A percentile compares a stretch with the other conserved stretches of the same genome.
Evolutionary conservation across 2,329 filamentous ascomycete species (phyloP).

Genomic region (Hypoxylon sp.): DNA sequence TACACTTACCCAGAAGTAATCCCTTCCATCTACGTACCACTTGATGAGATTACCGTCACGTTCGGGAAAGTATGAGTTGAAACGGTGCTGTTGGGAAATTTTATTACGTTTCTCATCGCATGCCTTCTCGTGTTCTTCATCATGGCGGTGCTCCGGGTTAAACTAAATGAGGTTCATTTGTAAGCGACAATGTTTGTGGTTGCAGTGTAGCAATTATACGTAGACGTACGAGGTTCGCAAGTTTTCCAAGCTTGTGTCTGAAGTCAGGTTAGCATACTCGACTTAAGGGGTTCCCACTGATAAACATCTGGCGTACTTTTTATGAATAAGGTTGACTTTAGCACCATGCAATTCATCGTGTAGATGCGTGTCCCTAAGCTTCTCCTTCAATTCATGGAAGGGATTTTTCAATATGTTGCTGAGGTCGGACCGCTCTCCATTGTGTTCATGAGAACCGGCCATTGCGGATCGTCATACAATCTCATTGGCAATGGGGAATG

Average conservation of each 20-base stretch:
- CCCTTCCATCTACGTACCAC: constrained; percentile 96
- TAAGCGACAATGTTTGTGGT: constrained; percentile 29
- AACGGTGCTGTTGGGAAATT: constrained; percentile 83
- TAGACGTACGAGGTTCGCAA: constrained; percentile 70
- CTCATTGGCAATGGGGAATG: constrained; percentile 6
- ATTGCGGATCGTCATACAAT: constrained; percentile 34
- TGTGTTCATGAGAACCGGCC: constrained; percentile 39
- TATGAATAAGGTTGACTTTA: constrained; percentile 70
- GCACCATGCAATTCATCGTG: constrained; percentile 71
- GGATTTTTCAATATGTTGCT: constrained; percentile 66
- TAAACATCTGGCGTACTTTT: constrained; percentile 63
- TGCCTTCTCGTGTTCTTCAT: constrained; percentile 89
- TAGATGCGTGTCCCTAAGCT: constrained; percentile 67
- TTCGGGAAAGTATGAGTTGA: constrained; percentile 91
- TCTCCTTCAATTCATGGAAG: constrained; percentile 65
- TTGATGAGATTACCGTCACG: constrained; percentile 89
- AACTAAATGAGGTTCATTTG: constrained; percentile 62
- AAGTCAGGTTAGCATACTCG: constrained; percentile 2
- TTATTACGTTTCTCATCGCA: constrained; percentile 85
- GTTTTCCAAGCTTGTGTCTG: constrained; percentile 73
- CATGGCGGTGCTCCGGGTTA: constrained; percentile 91
- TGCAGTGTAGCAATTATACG: constrained; percentile 1
- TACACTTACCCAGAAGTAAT: constrained; percentile 84
- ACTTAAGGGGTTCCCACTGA: neutral
- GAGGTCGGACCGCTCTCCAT: constrained; percentile 53